Conservation (phyloP, 768 basidiomycete species). For the Hebeloma cylindrosporum region DNA sequence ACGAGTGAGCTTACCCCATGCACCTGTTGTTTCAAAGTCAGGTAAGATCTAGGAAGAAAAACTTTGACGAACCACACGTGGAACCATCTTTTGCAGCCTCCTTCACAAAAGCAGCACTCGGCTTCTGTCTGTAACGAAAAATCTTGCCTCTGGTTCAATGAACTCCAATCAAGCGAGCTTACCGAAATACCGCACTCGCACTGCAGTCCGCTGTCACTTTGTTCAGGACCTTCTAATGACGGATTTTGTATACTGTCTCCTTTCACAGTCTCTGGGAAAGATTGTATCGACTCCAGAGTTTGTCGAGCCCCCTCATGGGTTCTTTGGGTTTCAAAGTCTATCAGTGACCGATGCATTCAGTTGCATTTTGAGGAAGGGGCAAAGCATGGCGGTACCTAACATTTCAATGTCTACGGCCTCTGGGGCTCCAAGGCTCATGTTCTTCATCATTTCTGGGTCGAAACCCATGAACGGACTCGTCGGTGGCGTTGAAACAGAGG, state of each 20-base stretch:
- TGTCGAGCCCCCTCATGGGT: too few relatives aligned
- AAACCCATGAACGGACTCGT: slow-evolving; percentile 17
- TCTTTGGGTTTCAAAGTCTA: slow-evolving; percentile 50
- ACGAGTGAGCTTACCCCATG: slow-evolving; percentile 46
- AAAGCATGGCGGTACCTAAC: slow-evolving; percentile 43
- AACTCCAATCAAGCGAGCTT: slow-evolving; percentile 11
- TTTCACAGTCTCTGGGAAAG: neutral
- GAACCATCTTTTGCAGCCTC: slow-evolving; percentile 71
- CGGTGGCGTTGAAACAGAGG: slow-evolving; percentile 31
- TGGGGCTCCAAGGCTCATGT: slow-evolving; percentile 21
- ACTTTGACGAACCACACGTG: slow-evolving; percentile 62
- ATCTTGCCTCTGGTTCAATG: neutral
- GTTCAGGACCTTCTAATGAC: slow-evolving; percentile 1
- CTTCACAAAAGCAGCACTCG: slow-evolving; percentile 62
- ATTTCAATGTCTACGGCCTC: slow-evolving; percentile 43
- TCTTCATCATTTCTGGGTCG: slow-evolving; percentile 33
- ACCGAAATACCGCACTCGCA: slow-evolving; percentile 73
- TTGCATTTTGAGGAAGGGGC: neutral
- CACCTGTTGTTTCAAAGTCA: slow-evolving; percentile 41
- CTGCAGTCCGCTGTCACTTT: slow-evolving; percentile 43
- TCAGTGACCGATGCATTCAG: neutral
- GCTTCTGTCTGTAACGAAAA: slow-evolving; percentile 49
- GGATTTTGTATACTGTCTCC: neutral
- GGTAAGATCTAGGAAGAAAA: slow-evolving; percentile 1
- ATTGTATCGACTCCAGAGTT: slow-evolving; percentile 32